A percentile compares a stretch with the other conserved stretches of the same genome.
Evolutionary conservation across 2,329 filamentous ascomycete genomes (phyloP).

Genomic region (Ophiostoma australiae): DNA sequence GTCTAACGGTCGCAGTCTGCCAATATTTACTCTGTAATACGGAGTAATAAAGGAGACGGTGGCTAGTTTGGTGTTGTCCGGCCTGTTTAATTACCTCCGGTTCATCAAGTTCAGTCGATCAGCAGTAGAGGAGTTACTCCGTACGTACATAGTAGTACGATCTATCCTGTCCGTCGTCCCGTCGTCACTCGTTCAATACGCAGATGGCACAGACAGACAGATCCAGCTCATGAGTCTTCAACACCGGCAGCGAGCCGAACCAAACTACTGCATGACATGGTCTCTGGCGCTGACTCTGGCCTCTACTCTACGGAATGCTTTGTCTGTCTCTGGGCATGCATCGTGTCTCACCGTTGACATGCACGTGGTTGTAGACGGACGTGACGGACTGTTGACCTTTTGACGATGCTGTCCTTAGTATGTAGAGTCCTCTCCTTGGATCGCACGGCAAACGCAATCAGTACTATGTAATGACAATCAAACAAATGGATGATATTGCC

Average conservation of each 20-base stretch:
- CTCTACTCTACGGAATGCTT: neutral
- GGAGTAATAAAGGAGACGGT: neutral
- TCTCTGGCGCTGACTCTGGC: too few species aligned
- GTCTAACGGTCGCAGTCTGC: neutral
- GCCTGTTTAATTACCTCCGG: neutral
- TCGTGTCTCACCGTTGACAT: neutral
- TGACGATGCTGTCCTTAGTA: neutral
- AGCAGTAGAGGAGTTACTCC: neutral
- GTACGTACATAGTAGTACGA: neutral
- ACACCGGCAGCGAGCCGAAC: slow-evolving; percentile 8
- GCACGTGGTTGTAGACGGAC: neutral
- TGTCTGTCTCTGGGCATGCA: neutral
- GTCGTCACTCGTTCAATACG: neutral
- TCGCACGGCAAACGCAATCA: neutral
- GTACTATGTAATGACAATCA: neutral
- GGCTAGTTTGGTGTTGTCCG: neutral
- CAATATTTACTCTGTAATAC: neutral
- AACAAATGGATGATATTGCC: neutral
- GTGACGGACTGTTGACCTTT: neutral
- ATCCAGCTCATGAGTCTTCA: neutral
- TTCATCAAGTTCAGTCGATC: neutral
- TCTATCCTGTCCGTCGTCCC: too few species aligned
- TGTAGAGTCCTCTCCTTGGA: neutral
- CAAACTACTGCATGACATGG: slow-evolving; percentile 2
- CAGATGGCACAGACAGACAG: neutral